phyloP scores from a whole-genome alignment of 345 rosid species.

The Lepidium sativum region DNA sequence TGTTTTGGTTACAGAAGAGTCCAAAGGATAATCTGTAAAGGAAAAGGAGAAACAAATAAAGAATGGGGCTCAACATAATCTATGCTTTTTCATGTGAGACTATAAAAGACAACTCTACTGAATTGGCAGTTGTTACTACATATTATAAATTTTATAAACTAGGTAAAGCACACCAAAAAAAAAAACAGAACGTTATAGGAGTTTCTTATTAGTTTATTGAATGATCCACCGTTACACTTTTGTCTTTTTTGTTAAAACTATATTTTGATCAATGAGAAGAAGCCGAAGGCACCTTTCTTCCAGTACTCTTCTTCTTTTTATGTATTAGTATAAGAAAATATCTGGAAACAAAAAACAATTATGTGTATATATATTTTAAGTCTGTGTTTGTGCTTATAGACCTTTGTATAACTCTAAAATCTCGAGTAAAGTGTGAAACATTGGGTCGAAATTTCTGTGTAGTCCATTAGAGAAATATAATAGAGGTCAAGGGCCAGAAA shows the following conservation, averaged over 20 bases:
- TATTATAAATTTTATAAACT: constrained; percentile 14
- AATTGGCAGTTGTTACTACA: constrained; percentile 22
- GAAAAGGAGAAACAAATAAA: constrained; percentile 19
- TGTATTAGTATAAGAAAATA: no score
- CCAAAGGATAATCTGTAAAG: constrained; percentile 32
- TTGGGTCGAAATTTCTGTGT: no score
- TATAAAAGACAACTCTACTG: constrained; percentile 26
- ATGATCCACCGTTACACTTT: constrained; percentile 22
- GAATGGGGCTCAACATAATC: constrained; percentile 18
- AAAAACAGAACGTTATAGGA: background rate
- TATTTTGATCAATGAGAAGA: constrained; percentile 13
- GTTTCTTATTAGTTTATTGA: constrained; percentile 1
- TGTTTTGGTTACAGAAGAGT: constrained; percentile 25
- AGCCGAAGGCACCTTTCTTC: constrained; percentile 26
- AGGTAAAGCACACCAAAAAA: background rate
- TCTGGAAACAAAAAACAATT: background rate
- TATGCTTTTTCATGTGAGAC: constrained; percentile 25
- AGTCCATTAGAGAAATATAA: background rate
- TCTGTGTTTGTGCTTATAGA: background rate
- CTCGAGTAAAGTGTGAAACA: background rate
- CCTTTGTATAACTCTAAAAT: background rate
- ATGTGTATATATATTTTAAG: background rate
- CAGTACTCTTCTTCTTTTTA: background rate
- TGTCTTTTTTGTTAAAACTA: constrained; percentile 21
- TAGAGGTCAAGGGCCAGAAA: background rate